Evolutionary conservation across 768 basidiomycete species (phyloP).

Genomic region (Leucosporidium scottii): DNA sequence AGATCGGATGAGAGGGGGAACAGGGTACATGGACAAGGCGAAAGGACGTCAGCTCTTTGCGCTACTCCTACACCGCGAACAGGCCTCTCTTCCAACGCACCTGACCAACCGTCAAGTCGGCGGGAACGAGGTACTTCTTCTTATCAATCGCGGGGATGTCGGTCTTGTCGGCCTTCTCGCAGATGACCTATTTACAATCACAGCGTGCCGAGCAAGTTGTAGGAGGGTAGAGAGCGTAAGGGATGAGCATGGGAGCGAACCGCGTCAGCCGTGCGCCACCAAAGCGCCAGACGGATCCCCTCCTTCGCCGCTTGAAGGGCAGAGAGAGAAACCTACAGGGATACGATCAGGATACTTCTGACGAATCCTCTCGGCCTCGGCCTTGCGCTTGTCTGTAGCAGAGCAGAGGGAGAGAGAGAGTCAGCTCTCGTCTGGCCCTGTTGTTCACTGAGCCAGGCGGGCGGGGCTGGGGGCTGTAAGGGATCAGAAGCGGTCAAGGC

Average conservation of each 20-base stretch:
- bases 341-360: conserved; percentile 99
- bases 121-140: conserved; percentile 99
- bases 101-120: conserved; percentile 47
- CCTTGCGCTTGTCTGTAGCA: conserved; percentile 89
- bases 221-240: too few relatives aligned
- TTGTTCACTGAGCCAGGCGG: too few relatives aligned
- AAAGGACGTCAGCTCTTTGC: neutral
- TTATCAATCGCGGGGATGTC: conserved; percentile 99
- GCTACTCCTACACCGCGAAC: neutral
- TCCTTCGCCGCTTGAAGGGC: conserved; percentile 9
- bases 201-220: too few relatives aligned
- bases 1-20: neutral
- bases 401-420: too few relatives aligned
- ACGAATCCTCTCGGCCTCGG: conserved; percentile 94
- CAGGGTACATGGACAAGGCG: neutral
- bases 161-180: conserved; percentile 96
- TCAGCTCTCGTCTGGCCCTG: too few relatives aligned
- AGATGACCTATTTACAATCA: conserved; percentile 98
- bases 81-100: too few relatives aligned
- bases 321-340: conserved; percentile 58
- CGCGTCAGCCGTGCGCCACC: neutral
- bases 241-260: neutral
- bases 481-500: too few relatives aligned
- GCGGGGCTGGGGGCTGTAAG: too few relatives aligned
- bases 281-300: neutral